Conservation (phyloP, 257 asterid genomes). For the Catharanthus roseus region DNA sequence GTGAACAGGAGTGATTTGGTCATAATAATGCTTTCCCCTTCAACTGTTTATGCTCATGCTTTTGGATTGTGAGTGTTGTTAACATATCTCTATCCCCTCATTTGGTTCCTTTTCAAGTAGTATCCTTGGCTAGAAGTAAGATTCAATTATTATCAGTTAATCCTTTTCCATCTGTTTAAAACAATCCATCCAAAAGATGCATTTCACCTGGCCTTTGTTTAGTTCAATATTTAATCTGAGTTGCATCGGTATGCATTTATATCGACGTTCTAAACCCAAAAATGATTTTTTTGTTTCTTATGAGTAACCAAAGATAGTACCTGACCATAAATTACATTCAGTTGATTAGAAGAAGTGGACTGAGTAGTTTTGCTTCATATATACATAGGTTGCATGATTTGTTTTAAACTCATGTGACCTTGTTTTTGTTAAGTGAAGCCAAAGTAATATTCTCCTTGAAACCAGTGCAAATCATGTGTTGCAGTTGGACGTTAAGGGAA, state of each 20-base stretch:
- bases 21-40: not conserved
- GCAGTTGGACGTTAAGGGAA: slow-evolving; percentile 35
- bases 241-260: not conserved
- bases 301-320: not conserved
- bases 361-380: slow-evolving; percentile 13
- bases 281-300: not conserved
- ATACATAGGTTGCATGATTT: slow-evolving; percentile 17
- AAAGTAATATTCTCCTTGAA: slow-evolving; percentile 26
- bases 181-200: not conserved
- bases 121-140: not conserved
- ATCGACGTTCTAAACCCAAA: not conserved
- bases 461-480: slow-evolving; percentile 21
- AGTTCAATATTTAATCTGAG: not conserved
- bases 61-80: not conserved
- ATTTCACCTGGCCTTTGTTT: not conserved
- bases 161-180: not conserved
- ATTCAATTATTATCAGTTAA: not conserved
- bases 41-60: not conserved
- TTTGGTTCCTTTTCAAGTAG: not conserved
- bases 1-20: not conserved
- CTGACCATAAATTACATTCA: not conserved
- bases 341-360: not conserved
- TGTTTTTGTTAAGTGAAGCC: slow-evolving; percentile 18
- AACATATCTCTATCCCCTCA: not conserved
- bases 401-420: slow-evolving; percentile 13